Evolutionary conservation across 805 yeast species (phyloP), one percentile per base, ranked within the genome.

Genomic region (Wickerhamomyces sydowiorum): DNA sequence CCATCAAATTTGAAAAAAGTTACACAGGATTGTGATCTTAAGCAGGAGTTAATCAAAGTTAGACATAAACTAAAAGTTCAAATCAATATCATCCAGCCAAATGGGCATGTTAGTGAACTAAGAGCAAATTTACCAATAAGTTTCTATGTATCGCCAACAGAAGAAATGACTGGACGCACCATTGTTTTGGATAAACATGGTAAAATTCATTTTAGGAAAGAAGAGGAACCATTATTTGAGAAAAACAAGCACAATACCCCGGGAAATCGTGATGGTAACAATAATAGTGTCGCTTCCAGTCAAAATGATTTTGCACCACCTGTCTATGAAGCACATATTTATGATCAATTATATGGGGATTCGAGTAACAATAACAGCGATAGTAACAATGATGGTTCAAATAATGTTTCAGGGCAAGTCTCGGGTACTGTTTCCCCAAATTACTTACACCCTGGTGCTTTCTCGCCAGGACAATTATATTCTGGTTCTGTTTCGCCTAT

Each of bases 71-170:
- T 91, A 43, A 78, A 83, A 51, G 78, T 90, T 48, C 80, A 76
- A 18, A 77, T 90, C 38, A 78, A 81, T 7, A 68, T 90, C 50
- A 63, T 76, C 33, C 86, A 85, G 56, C 78, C 83, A 0, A 88
- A 82, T 51, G 90, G 90, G 5, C 93, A 86, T 55, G 79, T 79
- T 4, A 82, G 95, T 9, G 97, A 90, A 61, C 70, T 91, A 41
- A 71, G 96, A 22, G 96, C 96, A 0, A 82, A 91, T 5, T 64
- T 91, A 38, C 97, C 98, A 0, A 72, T 90, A 5, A 72, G 71
- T 25, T 57, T 86, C 18, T 85, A 77, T 60, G 76, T 86, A 14
- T 73, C 81, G 17, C 96, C 97, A 2, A 82, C 82, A 52, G 82
- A 87, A 6, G 72, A 82, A 1, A 73, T 89, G 46, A 50, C 59